Base-by-base conservation (phyloP, 2,329 filamentous ascomycete genomes). In the Colletotrichum coccodes region DNA sequence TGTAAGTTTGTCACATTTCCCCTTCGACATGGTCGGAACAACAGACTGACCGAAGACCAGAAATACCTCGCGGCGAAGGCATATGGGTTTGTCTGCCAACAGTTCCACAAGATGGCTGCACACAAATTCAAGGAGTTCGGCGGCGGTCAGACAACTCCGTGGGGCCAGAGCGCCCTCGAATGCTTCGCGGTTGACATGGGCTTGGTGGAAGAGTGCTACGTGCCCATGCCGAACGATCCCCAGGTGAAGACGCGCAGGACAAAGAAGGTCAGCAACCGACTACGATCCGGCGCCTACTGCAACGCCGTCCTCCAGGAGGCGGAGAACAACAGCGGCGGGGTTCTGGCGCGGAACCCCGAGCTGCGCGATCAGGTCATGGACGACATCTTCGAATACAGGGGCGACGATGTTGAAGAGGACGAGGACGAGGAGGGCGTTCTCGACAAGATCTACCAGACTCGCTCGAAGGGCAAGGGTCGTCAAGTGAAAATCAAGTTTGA, bases 91-190 rank as follows among this genome's bases (percentile, higher is more conserved):
- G 60, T 46, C 32, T 64, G 62, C 42, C 32, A 57, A 11, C 47
- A 71, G 3, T 65, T 60, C 28, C 86, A 85, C 70, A 74, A 81
- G 23, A 74, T 75, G 8, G 76, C 87, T 4, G 76, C 82, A 11
- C 78, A 81, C 0, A 76, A 77, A 23, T 86, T 88, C 75, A 80
- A 81, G 68, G 84, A 87, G 60, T 77, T 82, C 32, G 85, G 85
- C 2, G 87, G 86, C 50, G 85, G 84, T 21, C 74, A 76, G 49
- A 82, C 83, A 60, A 82, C 83, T 68, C 81, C 85, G 38, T 85
- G 87, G 78, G 87, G 83, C 70, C 76, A 82, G 4, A 79, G 79
- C 34, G 85, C 87, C 68, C 79, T 89, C 44, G 83, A 86, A 70
- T 80, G 83, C 72, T 84, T 84, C 71, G 78, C 88, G 2, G 82